Evolutionary conservation across 2,329 filamentous ascomycete genomes (phyloP), one percentile per base, ranked within the genome.

Genomic region (Phialophora chinensis): DNA sequence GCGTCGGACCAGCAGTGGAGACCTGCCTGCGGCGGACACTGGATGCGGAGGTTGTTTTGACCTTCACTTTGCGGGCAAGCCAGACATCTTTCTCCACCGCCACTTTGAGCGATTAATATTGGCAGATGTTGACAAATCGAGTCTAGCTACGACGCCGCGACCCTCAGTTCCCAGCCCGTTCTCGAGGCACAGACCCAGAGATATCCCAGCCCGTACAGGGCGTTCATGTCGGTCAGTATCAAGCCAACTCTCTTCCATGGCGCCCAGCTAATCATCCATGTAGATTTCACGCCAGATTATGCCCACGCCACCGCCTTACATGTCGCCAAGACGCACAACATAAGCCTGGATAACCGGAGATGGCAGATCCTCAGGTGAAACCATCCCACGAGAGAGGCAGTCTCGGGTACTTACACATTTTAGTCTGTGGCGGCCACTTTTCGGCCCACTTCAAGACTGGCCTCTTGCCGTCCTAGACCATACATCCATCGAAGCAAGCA

Each of bases 261-360:
- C 42, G 42, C 42, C 42, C 42, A 47, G 42, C 42, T 47, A 7
- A 47, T 47, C 42, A 47, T 47, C 42, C 42, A 47, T 17, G 42
- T 47, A 47, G 42, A 47, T 47, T 47, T 47, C 42, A 47, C 42
- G 42, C 42, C 42, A 47, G 42, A 47, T 47, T 47, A 47, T 47
- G 42, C 42, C 42, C 42, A 47, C 42, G 42, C 42, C 42, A 47
- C 42, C 42, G 42, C 42, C 42, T 47, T 47, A 47, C 42, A 47
- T 47, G 20, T 47, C 42, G 42, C 42, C 42, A 47, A 47, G 42
- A 47, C 42, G 42, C 42, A 47, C 42, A 47, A 47, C 17, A 47
- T 47, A 47, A 47, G 42, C 42, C 42, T 47, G 42, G 42, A 47
- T 47, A 17, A 47, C 42, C 42, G 42, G 42, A 47, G 42, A 47